Evolutionary conservation across 2,329 filamentous ascomycete species (phyloP), one percentile per base, ranked within the genome.

Genomic region (Colletotrichum tamarilloi): DNA sequence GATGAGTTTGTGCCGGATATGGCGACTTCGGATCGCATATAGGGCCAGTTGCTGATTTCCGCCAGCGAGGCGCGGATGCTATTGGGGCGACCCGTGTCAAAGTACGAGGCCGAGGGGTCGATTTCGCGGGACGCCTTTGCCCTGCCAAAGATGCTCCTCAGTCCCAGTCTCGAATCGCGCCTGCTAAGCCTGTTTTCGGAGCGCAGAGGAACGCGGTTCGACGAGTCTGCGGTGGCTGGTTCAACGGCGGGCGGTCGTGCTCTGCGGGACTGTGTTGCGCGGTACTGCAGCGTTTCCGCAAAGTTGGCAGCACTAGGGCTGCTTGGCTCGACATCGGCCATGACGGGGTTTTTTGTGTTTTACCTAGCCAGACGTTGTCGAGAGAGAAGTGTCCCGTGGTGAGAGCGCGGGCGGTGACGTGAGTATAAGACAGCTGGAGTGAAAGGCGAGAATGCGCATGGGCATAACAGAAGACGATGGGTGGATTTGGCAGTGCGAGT

Each of bases 131-230:
- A 76, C 4, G 79, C 62, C 77, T 84, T 88, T 24, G 82, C 82
- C 73, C 86, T 84, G 53, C 84, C 82, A 75, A 91, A 90, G 9
- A 91, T 82, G 74, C 81, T 86, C 66, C 87, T 83, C 62, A 90
- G 78, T 4, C 86, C 88, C 63, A 90, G 77, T 71, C 84, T 87
- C 19, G 88, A 90, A 73, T 89, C 88, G 74, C 88, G 82, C 77
- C 82, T 85, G 67, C 78, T 79, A 28, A 84, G 76, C 76, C 84
- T 88, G 59, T 84, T 83, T 5, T 73, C 71, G 8, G 80, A 75
- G 49, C 86, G 85, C 68, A 88, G 75, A 14, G 86, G 84, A 5
- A 86, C 76, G 32, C 84, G 82, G 59, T 81, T 81, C 68, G 83
- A 82, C 74, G 82, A 78, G 68, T 76, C 79, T 32, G 38, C 26